These are phyloP conservation scores for Cutaneotrichosporon dermatis DNA, from an alignment of 1,284 basidiomycete genomes.

Conservation along the genomic window DNA sequence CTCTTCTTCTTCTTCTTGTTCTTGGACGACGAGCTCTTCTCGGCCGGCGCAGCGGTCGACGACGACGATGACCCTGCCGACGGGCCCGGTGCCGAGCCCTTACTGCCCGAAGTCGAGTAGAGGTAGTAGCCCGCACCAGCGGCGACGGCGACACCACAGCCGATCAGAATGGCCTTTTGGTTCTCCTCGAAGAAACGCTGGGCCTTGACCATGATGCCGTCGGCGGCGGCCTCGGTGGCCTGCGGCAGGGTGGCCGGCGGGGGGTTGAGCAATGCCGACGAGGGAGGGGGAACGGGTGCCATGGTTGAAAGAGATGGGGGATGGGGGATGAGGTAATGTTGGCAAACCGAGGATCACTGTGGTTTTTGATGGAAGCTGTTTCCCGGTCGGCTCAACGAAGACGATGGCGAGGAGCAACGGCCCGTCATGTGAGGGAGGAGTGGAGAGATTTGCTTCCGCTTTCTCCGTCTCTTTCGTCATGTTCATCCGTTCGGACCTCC, in stretches of 20 bases:
- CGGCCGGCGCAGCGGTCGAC: slow-evolving; percentile 29
- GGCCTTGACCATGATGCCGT: slow-evolving; percentile 33
- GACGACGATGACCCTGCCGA: neutral
- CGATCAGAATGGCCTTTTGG: slow-evolving; percentile 44
- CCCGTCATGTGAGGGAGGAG: too few species aligned
- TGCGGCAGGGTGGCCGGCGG: slow-evolving; percentile 2
- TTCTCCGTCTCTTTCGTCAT: neutral
- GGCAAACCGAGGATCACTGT: too few species aligned
- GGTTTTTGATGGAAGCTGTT: too few species aligned
- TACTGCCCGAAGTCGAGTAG: slow-evolving; percentile 51
- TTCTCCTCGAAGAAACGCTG: slow-evolving; percentile 47
- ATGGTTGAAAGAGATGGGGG: slow-evolving; percentile 7
- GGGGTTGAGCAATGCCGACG: neutral
- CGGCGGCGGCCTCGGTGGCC: slow-evolving; percentile 17
- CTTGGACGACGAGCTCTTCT: slow-evolving; percentile 41
- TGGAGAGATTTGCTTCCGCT: neutral
- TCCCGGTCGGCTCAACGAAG: too few species aligned
- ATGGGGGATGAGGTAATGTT: neutral
- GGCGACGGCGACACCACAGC: slow-evolving; percentile 65
- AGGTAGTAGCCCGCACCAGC: slow-evolving; percentile 72
- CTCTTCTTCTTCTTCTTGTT: slow-evolving; percentile 61
- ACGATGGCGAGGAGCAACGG: too few species aligned
- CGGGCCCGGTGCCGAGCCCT: slow-evolving; percentile 9
- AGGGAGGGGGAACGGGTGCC: slow-evolving; percentile 18
- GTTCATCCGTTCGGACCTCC: neutral